Base-by-base conservation (phyloP, 208 protist genomes). In the Trypanosoma mega region DNA sequence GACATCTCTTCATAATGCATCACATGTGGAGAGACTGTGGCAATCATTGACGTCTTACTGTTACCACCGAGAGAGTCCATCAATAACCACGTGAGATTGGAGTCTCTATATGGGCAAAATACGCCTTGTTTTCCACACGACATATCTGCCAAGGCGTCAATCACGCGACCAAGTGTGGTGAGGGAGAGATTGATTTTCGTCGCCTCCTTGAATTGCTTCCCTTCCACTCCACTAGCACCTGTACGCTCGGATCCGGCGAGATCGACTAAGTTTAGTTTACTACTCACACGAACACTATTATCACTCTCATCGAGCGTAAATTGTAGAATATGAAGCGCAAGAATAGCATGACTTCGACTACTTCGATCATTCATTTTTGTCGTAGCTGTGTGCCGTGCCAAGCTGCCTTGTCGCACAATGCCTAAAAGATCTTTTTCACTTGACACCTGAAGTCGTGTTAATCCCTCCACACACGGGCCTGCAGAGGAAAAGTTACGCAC, bases 21-120 rank as follows among this genome's bases (percentile, higher is more conserved):
- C 18, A 63, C 46, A 56, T 92, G 80, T 11, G 96, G 97, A 2
- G 82, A 92, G 4, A 98, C 68, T 1, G 93, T 96, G n/a, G 96
- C 96, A 37, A 99, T 87, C 94, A 99, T 98, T 20, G 86, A 85
- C 0, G 97, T 99, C 56, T 97, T 97, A 52, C 80, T 87, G 70
- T 92, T 92, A 16, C 92, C 92, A 58, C 88, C 90, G 3, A 97
- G 56, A 3, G 80, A 91, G 67, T 95, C 90, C 76, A 78, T 92
- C 33, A 97, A 62, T 41, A 96, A 56, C 82, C 86, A 93, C 3
- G 92, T 97, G 11, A 97, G 80, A 29, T 82, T 85, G 16, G 82
- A 92, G 58, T 97, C 92, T 48, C 92, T 77, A 63, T 90, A 97
- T 0, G 97, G 97, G 64, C 81, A 88, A 56, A 85, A 87, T 46